phyloP scores from a whole-genome alignment of 345 rosid species.

The Limnanthes douglasii region DNA sequence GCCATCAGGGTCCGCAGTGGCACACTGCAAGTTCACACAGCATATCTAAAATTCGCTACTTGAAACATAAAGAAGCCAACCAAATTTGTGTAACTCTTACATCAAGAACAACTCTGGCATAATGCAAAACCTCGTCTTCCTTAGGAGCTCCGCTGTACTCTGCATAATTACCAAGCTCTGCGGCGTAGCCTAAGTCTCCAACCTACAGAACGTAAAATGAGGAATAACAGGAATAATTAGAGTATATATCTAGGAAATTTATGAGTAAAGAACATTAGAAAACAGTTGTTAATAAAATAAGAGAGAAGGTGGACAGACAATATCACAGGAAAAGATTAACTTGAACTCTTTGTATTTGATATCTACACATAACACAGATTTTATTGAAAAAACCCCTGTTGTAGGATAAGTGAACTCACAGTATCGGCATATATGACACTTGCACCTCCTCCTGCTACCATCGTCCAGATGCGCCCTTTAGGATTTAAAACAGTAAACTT shows the following conservation, averaged over 20 bases:
- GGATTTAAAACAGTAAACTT: conserved; percentile 91
- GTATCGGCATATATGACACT: conserved; percentile 98
- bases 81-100: conserved; percentile 26
- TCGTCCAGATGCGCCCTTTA: conserved; percentile 96
- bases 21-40: conserved; percentile 39
- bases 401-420: too few species aligned
- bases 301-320: background rate
- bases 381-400: too few species aligned
- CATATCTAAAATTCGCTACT: background rate
- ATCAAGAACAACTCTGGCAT: conserved; percentile 93
- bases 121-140: conserved; percentile 92
- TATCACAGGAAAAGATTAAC: too few species aligned
- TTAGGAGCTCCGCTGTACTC: conserved; percentile 99
- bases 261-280: too few species aligned
- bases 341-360: too few species aligned
- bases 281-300: too few species aligned
- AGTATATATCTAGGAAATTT: too few species aligned
- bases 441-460: conserved; percentile 99
- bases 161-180: conserved; percentile 92
- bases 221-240: too few species aligned
- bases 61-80: conserved; percentile 1
- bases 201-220: conserved; percentile 35
- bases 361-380: too few species aligned
- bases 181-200: conserved; percentile 95
- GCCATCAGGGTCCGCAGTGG: conserved; percentile 84